Conservation (phyloP, 495 filamentous ascomycete species). For the Staphylotrichum tortipilum region DNA sequence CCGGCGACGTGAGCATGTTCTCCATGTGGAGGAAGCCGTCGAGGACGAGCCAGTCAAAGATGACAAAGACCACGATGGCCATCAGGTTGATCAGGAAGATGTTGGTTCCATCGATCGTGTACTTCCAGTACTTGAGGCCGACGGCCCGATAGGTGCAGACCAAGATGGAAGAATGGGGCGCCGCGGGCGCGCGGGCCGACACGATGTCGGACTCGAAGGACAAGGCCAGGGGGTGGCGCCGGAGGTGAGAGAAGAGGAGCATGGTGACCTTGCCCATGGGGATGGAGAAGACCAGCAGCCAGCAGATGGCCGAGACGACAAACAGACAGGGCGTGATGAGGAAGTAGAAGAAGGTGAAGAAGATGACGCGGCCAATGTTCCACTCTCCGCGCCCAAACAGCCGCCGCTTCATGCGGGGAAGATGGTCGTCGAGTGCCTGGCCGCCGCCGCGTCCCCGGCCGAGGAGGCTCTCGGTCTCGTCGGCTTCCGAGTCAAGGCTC, state of each 20-base stretch:
- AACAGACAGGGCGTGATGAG: conserved; percentile 84
- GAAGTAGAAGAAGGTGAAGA: conserved; percentile 95
- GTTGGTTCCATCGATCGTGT: conserved; percentile 96
- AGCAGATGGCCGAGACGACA: conserved; percentile 79
- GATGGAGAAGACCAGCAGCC: conserved; percentile 95
- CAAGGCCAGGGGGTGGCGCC: conserved; percentile 83
- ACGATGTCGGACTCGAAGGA: conserved; percentile 83
- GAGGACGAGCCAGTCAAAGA: conserved; percentile 83
- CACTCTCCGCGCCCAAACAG: conserved; percentile 94
- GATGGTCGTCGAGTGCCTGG: conserved; percentile 34
- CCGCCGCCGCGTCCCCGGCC: conserved; percentile 44
- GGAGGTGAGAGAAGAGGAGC: conserved; percentile 82
- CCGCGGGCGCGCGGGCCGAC: conserved; percentile 58
- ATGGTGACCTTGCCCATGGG: conserved; percentile 96
- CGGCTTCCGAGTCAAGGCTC: conserved; percentile 73
- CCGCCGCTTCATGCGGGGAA: conserved; percentile 64
- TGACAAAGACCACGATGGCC: conserved; percentile 79
- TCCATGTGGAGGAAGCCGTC: conserved; percentile 56
- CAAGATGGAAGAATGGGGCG: conserved; percentile 74
- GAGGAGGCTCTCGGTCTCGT: conserved; percentile 84
- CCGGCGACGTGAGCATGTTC: conserved; percentile 64
- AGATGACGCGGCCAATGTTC: conserved; percentile 88
- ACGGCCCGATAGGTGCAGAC: conserved; percentile 96
- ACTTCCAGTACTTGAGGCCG: conserved; percentile 96
- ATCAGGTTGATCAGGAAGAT: conserved; percentile 98